Evolutionary conservation across 495 filamentous ascomycete species (phyloP).

Genomic region (Penicillium salamii): DNA sequence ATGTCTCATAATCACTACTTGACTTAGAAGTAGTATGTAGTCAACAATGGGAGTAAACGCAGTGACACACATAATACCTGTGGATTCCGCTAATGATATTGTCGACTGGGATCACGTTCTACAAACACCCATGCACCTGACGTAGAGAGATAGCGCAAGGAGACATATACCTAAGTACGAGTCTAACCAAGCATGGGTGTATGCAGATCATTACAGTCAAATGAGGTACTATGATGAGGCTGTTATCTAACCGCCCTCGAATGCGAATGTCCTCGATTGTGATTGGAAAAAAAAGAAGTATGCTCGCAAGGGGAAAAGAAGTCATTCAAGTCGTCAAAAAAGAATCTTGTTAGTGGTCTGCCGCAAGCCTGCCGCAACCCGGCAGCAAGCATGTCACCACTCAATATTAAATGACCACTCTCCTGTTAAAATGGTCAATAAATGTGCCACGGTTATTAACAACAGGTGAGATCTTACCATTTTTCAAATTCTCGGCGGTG

Average conservation of each 20-base stretch:
- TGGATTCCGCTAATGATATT: too few relatives aligned
- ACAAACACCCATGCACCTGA: neutral
- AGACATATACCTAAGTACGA: slow-evolving; percentile 10
- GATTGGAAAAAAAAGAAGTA: neutral
- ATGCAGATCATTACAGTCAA: too few relatives aligned
- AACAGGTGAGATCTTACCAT: slow-evolving; percentile 55
- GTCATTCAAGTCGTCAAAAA: slow-evolving; percentile 38
- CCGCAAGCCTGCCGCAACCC: neutral
- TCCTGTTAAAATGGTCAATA: slow-evolving; percentile 20
- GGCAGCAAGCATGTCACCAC: slow-evolving; percentile 25
- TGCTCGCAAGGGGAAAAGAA: neutral
- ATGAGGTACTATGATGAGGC: neutral
- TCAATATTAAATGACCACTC: slow-evolving; percentile 48
- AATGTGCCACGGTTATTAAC: neutral
- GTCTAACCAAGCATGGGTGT: neutral
- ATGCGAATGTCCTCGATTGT: too few relatives aligned
- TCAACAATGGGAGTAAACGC: too few relatives aligned
- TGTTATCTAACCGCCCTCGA: neutral
- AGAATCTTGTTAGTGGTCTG: slow-evolving; percentile 7
- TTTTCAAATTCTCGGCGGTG: slow-evolving; percentile 85
- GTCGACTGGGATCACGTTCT: neutral
- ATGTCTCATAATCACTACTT: too few relatives aligned
- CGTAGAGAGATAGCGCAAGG: neutral
- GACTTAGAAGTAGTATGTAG: too few relatives aligned
- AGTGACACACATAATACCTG: neutral